phyloP scores from a whole-genome alignment of 1,139 yeast species.

The Pichia norvegensis region DNA sequence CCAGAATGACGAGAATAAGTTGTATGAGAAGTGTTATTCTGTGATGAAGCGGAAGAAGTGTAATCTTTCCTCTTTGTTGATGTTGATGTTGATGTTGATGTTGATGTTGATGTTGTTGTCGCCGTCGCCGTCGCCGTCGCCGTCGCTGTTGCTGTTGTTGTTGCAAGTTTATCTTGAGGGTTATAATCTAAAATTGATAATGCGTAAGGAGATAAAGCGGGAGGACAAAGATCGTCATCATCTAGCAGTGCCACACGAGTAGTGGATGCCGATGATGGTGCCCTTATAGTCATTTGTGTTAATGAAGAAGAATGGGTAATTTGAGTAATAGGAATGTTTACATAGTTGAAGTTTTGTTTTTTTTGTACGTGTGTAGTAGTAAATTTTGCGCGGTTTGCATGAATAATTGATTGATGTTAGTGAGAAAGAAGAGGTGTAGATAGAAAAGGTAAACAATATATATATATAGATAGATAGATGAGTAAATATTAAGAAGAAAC shows the following conservation, averaged over 20 bases:
- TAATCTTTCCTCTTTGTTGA: conserved; percentile 1
- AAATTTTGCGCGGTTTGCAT: too few relatives aligned
- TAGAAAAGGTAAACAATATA: not conserved
- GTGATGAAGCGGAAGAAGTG: not conserved
- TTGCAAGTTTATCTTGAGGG: conserved; percentile 5
- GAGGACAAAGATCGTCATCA: conserved; percentile 39
- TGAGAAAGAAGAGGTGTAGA: too few relatives aligned
- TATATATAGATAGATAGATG: not conserved
- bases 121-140: not conserved
- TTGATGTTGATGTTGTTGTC: not conserved
- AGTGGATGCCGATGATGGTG: not conserved
- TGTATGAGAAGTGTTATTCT: not conserved
- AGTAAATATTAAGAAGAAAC: conserved; percentile 25
- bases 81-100: not conserved
- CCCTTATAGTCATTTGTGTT: not conserved
- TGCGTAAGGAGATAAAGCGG: conserved; percentile 56
- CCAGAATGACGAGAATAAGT: conserved; percentile 14
- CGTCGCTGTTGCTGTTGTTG: not conserved
- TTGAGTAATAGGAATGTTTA: not conserved
- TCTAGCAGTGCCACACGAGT: not conserved
- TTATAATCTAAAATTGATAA: conserved; percentile 32
- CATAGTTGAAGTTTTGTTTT: too few relatives aligned
- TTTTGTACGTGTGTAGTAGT: too few relatives aligned
- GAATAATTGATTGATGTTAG: too few relatives aligned
- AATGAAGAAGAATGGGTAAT: not conserved